Conservation (phyloP, 208 protist species). For the Plasmodiophora brassicae region DNA sequence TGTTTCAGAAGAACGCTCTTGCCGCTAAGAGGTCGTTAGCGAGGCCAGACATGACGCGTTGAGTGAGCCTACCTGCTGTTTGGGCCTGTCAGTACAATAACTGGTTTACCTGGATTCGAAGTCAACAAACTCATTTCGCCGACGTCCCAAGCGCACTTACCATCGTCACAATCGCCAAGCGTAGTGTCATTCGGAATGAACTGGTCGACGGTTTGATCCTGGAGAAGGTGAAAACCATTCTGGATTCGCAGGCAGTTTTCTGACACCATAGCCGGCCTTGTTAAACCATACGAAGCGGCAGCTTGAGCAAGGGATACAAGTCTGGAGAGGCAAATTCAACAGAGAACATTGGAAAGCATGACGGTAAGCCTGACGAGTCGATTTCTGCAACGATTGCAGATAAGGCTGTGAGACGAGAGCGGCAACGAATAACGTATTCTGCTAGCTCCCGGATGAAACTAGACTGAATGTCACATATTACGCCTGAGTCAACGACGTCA, state of each 20-base stretch:
- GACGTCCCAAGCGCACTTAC: not conserved
- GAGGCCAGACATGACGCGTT: too few relatives aligned
- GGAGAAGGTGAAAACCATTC: not conserved
- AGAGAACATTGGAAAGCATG: not conserved
- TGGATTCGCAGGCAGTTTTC: not conserved
- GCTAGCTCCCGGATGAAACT: slow-evolving; percentile 22
- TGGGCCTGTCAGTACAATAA: not conserved
- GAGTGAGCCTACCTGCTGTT: too few relatives aligned
- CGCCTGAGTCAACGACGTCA: too few relatives aligned
- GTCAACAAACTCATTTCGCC: not conserved
- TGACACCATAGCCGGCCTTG: not conserved
- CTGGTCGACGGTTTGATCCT: not conserved
- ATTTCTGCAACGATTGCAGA: not conserved
- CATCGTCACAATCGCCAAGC: not conserved
- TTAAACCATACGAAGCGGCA: not conserved
- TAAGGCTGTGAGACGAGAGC: not conserved
- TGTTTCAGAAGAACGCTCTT: slow-evolving; percentile 31
- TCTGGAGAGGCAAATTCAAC: not conserved
- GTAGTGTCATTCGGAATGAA: slow-evolving; percentile 15
- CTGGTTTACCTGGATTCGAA: not conserved
- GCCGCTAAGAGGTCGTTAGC: too few relatives aligned
- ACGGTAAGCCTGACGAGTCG: not conserved
- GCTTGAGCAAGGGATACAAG: not conserved
- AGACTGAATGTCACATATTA: not conserved
- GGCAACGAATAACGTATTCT: not conserved